Evolutionary conservation across 768 basidiomycete species (phyloP).

Genomic region (Exsudoporus frostii): DNA sequence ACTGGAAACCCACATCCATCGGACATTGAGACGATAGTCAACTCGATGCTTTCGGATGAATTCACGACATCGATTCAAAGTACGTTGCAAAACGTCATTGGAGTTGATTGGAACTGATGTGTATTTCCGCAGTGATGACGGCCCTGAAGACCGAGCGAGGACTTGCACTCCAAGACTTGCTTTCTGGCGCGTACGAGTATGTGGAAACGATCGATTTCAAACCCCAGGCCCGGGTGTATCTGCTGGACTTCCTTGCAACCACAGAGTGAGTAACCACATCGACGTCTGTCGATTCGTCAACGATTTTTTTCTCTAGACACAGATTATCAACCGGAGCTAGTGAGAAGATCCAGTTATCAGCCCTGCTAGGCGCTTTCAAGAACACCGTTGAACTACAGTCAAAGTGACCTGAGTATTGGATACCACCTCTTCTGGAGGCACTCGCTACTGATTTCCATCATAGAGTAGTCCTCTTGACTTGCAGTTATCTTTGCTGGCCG

Average conservation of each 20-base stretch:
- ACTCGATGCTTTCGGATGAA: constrained; percentile 94
- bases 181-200: constrained; percentile 89
- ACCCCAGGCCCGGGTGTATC: constrained; percentile 80
- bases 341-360: constrained; percentile 93
- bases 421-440: background rate
- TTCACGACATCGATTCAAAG: constrained; percentile 89
- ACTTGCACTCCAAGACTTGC: constrained; percentile 90
- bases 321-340: constrained; percentile 88
- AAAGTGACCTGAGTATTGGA: constrained; percentile 27
- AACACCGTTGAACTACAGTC: constrained; percentile 78
- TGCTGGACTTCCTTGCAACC: constrained; percentile 92
- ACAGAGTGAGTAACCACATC: constrained; percentile 66
- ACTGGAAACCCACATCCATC: constrained; percentile 95
- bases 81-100: constrained; percentile 31
- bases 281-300: background rate
- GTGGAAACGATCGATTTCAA: constrained; percentile 84
- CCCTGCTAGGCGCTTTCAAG: constrained; percentile 90
- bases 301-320: constrained; percentile 50
- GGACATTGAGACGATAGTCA: constrained; percentile 91
- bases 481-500: background rate
- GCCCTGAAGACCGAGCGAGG: constrained; percentile 89
- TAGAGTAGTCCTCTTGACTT: background rate
- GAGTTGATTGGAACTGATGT: background rate
- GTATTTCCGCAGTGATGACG: constrained; percentile 67
- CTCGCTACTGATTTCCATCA: background rate